Evolutionary conservation across 2,329 filamentous ascomycete species (phyloP).

Genomic region (Fusarium robinianum): DNA sequence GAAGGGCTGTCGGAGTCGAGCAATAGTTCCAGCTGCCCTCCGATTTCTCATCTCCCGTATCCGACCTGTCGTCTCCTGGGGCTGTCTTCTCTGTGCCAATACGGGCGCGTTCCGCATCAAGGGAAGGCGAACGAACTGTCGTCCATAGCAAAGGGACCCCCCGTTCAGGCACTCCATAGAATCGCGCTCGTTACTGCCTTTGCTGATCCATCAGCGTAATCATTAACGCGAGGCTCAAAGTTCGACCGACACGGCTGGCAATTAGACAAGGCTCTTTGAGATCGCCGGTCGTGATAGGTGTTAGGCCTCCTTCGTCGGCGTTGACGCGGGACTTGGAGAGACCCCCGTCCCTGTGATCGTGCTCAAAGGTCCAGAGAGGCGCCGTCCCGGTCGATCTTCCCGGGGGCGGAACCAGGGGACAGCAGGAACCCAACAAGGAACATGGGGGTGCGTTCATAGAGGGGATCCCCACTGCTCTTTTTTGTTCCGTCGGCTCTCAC

Average conservation of each 20-base stretch:
- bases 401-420: slow-evolving; percentile 22
- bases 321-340: slow-evolving; percentile 2
- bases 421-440: slow-evolving; percentile 9
- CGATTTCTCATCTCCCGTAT: slow-evolving; percentile 19
- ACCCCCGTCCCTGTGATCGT: slow-evolving; percentile 4
- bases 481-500: slow-evolving; percentile 1
- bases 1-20: no score
- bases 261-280: slow-evolving; percentile 22
- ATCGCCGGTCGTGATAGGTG: slow-evolving; percentile 7
- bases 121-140: slow-evolving; percentile 18
- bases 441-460: slow-evolving; percentile 16
- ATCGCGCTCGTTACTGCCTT: slow-evolving; percentile 15
- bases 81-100: slow-evolving; percentile 26
- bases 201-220: not conserved
- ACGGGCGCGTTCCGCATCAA: no score
- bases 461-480: slow-evolving; percentile 7
- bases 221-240: slow-evolving; percentile 21
- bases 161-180: no score
- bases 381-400: slow-evolving; percentile 27
- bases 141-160: slow-evolving; percentile 32
- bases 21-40: slow-evolving; percentile 25
- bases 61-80: no score
- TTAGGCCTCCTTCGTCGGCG: not conserved
- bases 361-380: not conserved
- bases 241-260: slow-evolving; percentile 10